Conservation (phyloP, 257 asterid genomes). For the Eustoma russellianum region DNA sequence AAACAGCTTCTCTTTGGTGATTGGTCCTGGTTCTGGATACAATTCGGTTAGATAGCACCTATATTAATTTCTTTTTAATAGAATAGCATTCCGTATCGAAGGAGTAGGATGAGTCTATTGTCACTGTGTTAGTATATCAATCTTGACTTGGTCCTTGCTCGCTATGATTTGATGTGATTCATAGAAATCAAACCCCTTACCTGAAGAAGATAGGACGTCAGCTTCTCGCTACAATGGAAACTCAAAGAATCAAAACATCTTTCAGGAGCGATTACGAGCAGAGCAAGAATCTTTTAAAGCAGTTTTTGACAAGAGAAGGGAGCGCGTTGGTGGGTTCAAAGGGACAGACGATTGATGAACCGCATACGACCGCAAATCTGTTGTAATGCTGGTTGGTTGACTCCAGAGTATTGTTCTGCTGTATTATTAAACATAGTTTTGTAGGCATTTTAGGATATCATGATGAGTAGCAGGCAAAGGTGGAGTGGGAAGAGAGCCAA, state of each 20-base stretch:
- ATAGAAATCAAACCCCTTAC: constrained; percentile 76
- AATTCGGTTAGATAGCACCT: constrained; percentile 51
- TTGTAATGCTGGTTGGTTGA: too few species aligned
- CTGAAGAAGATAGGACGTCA: constrained; percentile 49
- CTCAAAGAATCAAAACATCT: constrained; percentile 35
- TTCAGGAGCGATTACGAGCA: constrained; percentile 73
- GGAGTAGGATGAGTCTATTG: background rate
- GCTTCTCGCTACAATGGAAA: constrained; percentile 25
- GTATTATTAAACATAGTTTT: too few species aligned
- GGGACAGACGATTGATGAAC: constrained; percentile 32
- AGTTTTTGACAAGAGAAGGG: constrained; percentile 79
- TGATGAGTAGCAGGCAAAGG: too few species aligned
- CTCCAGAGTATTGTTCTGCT: too few species aligned
- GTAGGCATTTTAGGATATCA: too few species aligned
- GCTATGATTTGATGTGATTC: background rate
- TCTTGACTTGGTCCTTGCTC: too few species aligned
- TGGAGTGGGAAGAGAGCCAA: too few species aligned
- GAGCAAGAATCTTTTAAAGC: constrained; percentile 85
- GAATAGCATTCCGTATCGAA: background rate
- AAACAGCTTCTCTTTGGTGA: constrained; percentile 48
- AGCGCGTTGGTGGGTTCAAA: constrained; percentile 39
- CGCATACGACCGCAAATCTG: too few species aligned
- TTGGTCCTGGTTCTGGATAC: constrained; percentile 96
- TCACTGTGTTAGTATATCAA: background rate
- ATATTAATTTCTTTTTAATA: background rate